Evolutionary conservation across 768 basidiomycete species (phyloP).

Genomic region (Suillus brevipes): DNA sequence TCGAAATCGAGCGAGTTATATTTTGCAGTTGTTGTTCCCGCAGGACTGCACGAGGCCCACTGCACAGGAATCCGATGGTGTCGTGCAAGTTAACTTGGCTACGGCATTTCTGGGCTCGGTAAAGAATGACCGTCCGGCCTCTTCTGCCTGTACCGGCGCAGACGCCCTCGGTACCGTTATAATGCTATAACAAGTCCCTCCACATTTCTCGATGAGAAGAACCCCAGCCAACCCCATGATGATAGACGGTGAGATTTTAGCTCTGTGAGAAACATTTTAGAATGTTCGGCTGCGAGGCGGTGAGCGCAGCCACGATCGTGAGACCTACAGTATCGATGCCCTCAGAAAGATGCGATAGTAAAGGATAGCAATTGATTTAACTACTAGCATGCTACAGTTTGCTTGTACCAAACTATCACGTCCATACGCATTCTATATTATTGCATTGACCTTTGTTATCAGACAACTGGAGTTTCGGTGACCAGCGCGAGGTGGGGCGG

Average conservation of each 20-base stretch:
- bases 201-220: neutral
- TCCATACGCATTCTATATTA: neutral
- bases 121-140: slow-evolving; percentile 4
- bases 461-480: neutral
- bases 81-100: neutral
- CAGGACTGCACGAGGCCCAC: slow-evolving; percentile 2
- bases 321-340: neutral
- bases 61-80: slow-evolving; percentile 5
- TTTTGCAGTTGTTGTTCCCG: slow-evolving; percentile 5
- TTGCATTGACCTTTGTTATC: neutral
- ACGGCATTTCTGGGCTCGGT: neutral
- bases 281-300: neutral
- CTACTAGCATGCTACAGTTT: neutral
- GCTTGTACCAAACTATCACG: neutral
- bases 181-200: neutral
- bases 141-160: neutral
- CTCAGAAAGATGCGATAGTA: neutral
- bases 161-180: neutral
- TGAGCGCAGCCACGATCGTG: neutral
- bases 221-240: neutral
- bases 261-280: neutral
- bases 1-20: neutral
- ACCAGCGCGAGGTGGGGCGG: too few species aligned
- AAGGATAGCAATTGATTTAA: neutral
- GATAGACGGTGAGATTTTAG: neutral